These are phyloP conservation scores for Calonectria pseudoturangicola DNA, from an alignment of 2,329 filamentous ascomycete species.

Conservation along the genomic window DNA sequence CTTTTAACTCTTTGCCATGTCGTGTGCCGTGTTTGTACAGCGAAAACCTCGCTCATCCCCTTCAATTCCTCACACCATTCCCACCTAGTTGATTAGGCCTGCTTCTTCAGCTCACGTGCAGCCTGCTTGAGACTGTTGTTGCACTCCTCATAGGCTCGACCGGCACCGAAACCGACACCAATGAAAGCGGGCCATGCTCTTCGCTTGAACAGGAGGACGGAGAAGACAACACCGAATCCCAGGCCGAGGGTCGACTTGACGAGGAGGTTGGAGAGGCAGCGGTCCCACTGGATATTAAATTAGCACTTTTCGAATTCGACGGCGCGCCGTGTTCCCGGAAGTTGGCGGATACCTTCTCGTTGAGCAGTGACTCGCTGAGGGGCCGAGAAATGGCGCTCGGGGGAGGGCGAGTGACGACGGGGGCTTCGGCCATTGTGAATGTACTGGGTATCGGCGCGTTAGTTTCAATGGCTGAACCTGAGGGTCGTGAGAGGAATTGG, in stretches of 20 bases:
- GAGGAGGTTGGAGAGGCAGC: slow-evolving; percentile 96
- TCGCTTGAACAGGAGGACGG: slow-evolving; percentile 97
- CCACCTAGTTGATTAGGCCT: slow-evolving; percentile 60
- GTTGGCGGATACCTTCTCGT: slow-evolving; percentile 88
- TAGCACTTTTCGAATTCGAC: slow-evolving; percentile 34
- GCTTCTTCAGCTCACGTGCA: slow-evolving; percentile 74
- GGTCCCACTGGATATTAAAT: slow-evolving; percentile 86
- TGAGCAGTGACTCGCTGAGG: slow-evolving; percentile 97
- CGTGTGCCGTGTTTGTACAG: slow-evolving; percentile 53
- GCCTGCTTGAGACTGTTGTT: slow-evolving; percentile 85
- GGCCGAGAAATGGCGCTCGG: slow-evolving; percentile 84
- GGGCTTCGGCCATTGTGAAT: slow-evolving; percentile 73
- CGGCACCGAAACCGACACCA: slow-evolving; percentile 95
- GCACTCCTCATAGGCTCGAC: slow-evolving; percentile 98
- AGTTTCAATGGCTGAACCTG: slow-evolving; percentile 43
- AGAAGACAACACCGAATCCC: slow-evolving; percentile 98
- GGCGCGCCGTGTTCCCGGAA: neutral
- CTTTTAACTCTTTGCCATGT: slow-evolving; percentile 46
- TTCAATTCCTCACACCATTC: slow-evolving; percentile 25
- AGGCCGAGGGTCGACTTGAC: slow-evolving; percentile 97
- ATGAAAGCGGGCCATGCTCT: slow-evolving; percentile 98
- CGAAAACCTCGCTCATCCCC: slow-evolving; percentile 35
- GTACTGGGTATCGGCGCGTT: slow-evolving; percentile 42
- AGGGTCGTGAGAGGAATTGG: slow-evolving; percentile 44
- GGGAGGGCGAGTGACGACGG: slow-evolving; percentile 64